phyloP scores from a whole-genome alignment of 805 yeast genomes.

The Candida ficus region DNA sequence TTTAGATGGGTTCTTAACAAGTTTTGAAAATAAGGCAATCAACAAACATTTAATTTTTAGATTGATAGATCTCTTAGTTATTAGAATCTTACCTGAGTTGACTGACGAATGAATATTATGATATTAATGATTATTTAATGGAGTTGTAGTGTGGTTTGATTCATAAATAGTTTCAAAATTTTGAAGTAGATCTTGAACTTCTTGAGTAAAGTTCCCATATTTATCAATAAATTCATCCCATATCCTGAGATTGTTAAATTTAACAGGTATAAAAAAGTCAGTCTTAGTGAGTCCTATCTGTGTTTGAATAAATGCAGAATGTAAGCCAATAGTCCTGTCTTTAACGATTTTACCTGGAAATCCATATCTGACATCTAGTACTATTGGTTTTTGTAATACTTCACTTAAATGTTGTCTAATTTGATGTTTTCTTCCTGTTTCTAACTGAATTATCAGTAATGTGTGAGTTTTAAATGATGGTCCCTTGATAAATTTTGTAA shows the following conservation, averaged over 20 bases:
- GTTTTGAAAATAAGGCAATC: slow-evolving; percentile 32
- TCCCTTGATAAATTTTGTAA: slow-evolving; percentile 15
- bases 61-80: slow-evolving; percentile 36
- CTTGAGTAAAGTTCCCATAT: slow-evolving; percentile 23
- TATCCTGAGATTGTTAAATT: slow-evolving; percentile 10
- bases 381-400: slow-evolving; percentile 23
- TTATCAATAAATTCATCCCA: slow-evolving; percentile 26
- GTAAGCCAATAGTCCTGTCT: slow-evolving; percentile 29
- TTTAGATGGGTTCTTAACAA: slow-evolving; percentile 29
- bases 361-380: slow-evolving; percentile 27
- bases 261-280: slow-evolving; percentile 12
- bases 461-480: slow-evolving; percentile 15
- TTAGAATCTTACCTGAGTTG: slow-evolving; percentile 36
- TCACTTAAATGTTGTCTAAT: slow-evolving; percentile 29
- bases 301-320: slow-evolving; percentile 31
- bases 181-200: slow-evolving; percentile 17
- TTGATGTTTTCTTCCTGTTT: slow-evolving; percentile 38
- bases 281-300: slow-evolving; percentile 24
- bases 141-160: not conserved
- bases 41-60: slow-evolving; percentile 40
- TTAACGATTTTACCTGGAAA: slow-evolving; percentile 6
- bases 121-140: not conserved
- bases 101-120: not conserved
- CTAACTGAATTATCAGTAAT: slow-evolving; percentile 27
- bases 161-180: slow-evolving; percentile 18